Evolutionary conservation across 2,329 filamentous ascomycete species (phyloP).

Genomic region (Tolypocladium pustulatum): DNA sequence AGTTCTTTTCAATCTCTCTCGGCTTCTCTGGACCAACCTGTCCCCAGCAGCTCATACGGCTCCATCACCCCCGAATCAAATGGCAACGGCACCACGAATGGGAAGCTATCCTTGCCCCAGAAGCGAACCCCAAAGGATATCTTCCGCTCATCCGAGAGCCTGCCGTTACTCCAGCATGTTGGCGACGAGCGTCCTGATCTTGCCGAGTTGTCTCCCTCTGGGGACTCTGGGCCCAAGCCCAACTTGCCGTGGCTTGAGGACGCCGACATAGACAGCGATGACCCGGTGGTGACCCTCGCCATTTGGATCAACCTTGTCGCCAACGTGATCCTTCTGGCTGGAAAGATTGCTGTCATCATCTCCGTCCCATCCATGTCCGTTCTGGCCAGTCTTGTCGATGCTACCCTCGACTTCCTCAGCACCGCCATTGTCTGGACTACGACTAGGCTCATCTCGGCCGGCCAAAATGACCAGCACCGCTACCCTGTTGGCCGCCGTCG

Average conservation of each 20-base stretch:
- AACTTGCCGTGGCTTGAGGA: slow-evolving; percentile 64
- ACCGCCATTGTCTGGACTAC: slow-evolving; percentile 76
- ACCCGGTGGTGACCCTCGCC: slow-evolving; percentile 70
- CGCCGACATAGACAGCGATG: slow-evolving; percentile 59
- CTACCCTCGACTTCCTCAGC: slow-evolving; percentile 68
- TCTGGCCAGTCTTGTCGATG: slow-evolving; percentile 68
- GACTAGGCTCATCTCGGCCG: slow-evolving; percentile 55
- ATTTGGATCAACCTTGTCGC: slow-evolving; percentile 79
- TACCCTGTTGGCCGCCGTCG: slow-evolving; percentile 68
- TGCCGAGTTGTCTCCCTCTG: slow-evolving; percentile 3
- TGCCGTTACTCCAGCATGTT: slow-evolving; percentile 47
- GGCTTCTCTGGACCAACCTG: slow-evolving; percentile 6
- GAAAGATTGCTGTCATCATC: slow-evolving; percentile 68
- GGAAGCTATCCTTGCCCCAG: slow-evolving; percentile 33
- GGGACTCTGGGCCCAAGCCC: slow-evolving; percentile 29
- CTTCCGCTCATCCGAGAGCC: slow-evolving; percentile 64
- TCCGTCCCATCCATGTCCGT: slow-evolving; percentile 76
- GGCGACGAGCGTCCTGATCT: slow-evolving; percentile 33
- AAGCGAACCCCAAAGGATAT: slow-evolving; percentile 79
- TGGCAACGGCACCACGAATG: slow-evolving; percentile 9
- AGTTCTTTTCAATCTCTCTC: slow-evolving; percentile 17
- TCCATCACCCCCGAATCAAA: slow-evolving; percentile 12
- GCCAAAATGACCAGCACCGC: slow-evolving; percentile 60
- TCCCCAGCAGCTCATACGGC: slow-evolving; percentile 19
- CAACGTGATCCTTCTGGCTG: slow-evolving; percentile 62